Base-by-base conservation (phyloP, 768 basidiomycete genomes). In the Pleurotus sapidus region DNA sequence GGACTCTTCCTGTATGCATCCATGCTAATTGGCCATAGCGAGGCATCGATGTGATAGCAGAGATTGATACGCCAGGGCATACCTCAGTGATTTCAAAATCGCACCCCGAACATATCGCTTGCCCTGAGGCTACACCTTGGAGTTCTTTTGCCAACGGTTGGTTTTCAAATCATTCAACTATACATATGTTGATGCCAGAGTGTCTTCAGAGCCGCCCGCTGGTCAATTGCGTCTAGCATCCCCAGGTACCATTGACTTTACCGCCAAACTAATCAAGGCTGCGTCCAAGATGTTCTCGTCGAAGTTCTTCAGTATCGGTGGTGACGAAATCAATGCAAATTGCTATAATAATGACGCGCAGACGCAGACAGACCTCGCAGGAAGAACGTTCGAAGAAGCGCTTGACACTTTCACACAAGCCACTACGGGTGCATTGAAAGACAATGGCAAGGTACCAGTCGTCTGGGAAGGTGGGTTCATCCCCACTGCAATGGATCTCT, bases 51-150 rank as follows among this genome's bases (percentile, higher is more conserved):
- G 82, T 92, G 3, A 63, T 91, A 20, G 78, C 68, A 83, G 92
- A 93, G 74, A 81, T 94, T 51, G 93, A 93, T 66, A 89, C 82
- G 2, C 93, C 93, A 0, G 93, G 92, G 0, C 93, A 94, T 68
- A 91, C 91, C 2, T 76, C 87, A 0, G 70, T 77, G 27, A 87
- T 95, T 39, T 78, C 77, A 2, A 62, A 72, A 6, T 77, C 88
- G 0, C 81, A 90, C 64, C 92, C 93, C 0, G 88, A 93, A 27
- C 81, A 84, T 57, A 68, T 94, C 39, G 91, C 91, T 1, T 93
- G 93, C 62, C 67, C 73, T 14, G 67, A 78, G 14, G 77, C 74
- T 2, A 68, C 75, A 1, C 88, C 87, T 0, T 88, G 88, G 87
- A 15, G 71, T 0, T 71, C 67, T 4, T 90, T 82, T 56, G 89